Evolutionary conservation across 345 rosid genomes (phyloP), one percentile per base, ranked within the genome.

Genomic region (Leavenworthia alabamica): DNA sequence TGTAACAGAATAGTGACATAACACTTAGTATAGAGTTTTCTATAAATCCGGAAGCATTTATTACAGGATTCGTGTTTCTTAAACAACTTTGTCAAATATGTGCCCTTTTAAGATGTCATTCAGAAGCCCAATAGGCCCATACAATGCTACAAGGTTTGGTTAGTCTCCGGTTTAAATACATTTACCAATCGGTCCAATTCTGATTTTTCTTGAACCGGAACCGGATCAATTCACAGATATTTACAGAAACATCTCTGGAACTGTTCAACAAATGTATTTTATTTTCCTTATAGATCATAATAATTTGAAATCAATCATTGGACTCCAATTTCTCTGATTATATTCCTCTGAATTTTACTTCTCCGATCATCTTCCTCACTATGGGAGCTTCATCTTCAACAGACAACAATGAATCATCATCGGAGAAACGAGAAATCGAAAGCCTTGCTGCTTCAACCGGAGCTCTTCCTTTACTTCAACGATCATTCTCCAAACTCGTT

Each of bases 361-460:
- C 31, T 58, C 26, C 8, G 24, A 51, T 39, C 36, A 16, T 48
- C 67, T 17, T 6, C 47, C 4, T 16, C 52, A 68, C 20, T 36
- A 88, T 88, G 96, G 96, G 98, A 71, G 85, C 82, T 11, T 86
- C 96, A 2, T 79, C 95, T 12, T 91, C 97, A 12, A 72, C 75
- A 16, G 82, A 79, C 51, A 79, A 75, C 67, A 58, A 55, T 11
- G 72, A 19, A 5, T 68, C 77, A 5, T 68, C 77, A 47, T 15
- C 51, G 19, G 90, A 86, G 48, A 85, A 77, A 56, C 71, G 81
- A 37, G 84, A 86, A 73, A 76, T 75, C 57, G 96, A 91, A 78
- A 70, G 75, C 69, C 68, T 82, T 32, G 89, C 83, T 3, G 86
- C 93, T 71, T 83, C 95, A 19, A 72, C 78, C 1, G 97, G 94